Percentiles rank a stretch among this genome's conserved stretches.
phyloP scores from a whole-genome alignment of 2,329 filamentous ascomycete genomes.

The Grosmannia huntii region DNA sequence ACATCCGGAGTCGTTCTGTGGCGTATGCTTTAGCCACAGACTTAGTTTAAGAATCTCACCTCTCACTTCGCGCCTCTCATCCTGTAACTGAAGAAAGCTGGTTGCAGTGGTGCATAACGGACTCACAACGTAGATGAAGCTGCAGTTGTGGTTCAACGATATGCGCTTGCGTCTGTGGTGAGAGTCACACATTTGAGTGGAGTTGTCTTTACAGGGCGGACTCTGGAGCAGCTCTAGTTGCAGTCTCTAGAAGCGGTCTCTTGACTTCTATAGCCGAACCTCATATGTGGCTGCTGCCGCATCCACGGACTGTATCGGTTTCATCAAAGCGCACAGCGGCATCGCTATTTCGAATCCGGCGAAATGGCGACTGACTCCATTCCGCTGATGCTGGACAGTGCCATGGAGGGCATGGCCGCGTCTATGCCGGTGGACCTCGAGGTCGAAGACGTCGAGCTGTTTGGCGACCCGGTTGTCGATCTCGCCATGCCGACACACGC shows the following conservation, averaged over 20 bases:
- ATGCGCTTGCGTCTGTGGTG: background rate
- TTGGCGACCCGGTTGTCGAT: slow-evolving; percentile 22
- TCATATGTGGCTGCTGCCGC: background rate
- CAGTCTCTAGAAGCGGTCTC: background rate
- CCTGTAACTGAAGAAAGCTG: background rate
- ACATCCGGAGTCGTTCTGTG: background rate
- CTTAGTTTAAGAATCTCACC: background rate
- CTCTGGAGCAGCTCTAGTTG: background rate
- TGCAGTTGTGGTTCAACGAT: background rate
- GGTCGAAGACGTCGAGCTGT: slow-evolving; percentile 53
- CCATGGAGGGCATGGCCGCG: slow-evolving; percentile 27
- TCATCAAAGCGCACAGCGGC: background rate
- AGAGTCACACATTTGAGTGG: background rate
- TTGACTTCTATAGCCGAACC: background rate
- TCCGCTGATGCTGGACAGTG: slow-evolving; percentile 7
- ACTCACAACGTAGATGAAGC: background rate
- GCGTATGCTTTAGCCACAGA: background rate
- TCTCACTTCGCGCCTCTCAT: background rate
- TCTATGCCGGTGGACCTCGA: slow-evolving; percentile 35
- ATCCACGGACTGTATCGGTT: background rate
- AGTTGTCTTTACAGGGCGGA: background rate
- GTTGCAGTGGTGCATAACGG: background rate
- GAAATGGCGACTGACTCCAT: slow-evolving; percentile 3
- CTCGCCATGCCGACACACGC: slow-evolving; percentile 35
- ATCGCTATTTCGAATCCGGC: background rate